Percentiles rank a stretch among this genome's conserved stretches.
Conservation (phyloP, 1,139 yeast genomes). For the Wickerhamomyces sp. region DNA sequence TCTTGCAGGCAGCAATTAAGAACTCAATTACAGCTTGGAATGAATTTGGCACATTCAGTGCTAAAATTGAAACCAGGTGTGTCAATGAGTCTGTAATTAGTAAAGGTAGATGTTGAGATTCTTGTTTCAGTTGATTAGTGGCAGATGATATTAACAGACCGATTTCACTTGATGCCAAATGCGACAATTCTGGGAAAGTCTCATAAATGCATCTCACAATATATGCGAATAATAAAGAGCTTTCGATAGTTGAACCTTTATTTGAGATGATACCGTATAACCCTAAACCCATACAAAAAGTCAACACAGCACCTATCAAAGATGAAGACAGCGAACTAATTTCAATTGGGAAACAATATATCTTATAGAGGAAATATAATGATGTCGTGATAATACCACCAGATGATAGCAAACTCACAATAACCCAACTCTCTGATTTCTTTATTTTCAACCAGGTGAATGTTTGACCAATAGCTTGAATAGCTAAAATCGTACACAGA, state of each 20-base stretch:
- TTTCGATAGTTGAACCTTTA: slow-evolving; percentile 84
- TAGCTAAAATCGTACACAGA: slow-evolving; percentile 80
- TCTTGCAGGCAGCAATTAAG: slow-evolving; percentile 60
- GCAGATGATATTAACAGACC: slow-evolving; percentile 30
- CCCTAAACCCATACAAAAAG: slow-evolving; percentile 71
- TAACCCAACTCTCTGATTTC: slow-evolving; percentile 70
- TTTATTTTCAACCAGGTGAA: slow-evolving; percentile 58
- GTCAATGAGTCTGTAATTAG: slow-evolving; percentile 23
- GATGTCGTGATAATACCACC: slow-evolving; percentile 76
- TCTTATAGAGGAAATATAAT: slow-evolving; percentile 73
- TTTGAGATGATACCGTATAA: slow-evolving; percentile 80
- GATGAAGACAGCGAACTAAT: slow-evolving; percentile 76
- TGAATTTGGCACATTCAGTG: slow-evolving; percentile 48
- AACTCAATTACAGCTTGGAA: slow-evolving; percentile 68
- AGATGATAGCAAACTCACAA: slow-evolving; percentile 66
- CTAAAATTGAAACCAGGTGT: slow-evolving; percentile 18
- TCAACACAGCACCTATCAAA: slow-evolving; percentile 76
- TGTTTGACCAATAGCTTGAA: slow-evolving; percentile 88
- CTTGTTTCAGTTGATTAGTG: slow-evolving; percentile 26
- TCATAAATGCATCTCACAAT: slow-evolving; percentile 90
- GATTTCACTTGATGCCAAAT: slow-evolving; percentile 36
- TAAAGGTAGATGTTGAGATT: slow-evolving; percentile 18
- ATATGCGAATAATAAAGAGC: slow-evolving; percentile 81
- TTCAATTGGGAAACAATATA: slow-evolving; percentile 69
- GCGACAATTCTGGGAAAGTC: slow-evolving; percentile 76